These are phyloP conservation scores for Lentinula novae-zelandiae DNA, from an alignment of 1,284 basidiomycete species.

Conservation along the genomic window DNA sequence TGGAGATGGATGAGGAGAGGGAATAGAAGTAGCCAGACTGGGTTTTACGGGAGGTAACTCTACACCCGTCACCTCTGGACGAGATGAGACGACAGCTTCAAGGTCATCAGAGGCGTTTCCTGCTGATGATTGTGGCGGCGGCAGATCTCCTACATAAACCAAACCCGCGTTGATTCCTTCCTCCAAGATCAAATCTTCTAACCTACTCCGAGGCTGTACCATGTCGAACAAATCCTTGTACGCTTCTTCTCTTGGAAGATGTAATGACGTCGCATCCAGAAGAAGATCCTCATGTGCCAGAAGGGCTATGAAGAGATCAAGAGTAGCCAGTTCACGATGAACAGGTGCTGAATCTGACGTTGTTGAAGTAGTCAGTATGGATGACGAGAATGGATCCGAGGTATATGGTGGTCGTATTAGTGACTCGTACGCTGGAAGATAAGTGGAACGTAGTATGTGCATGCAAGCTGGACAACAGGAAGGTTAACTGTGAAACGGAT, in stretches of 20 bases:
- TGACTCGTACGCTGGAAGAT: slow-evolving; percentile 44
- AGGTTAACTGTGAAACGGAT: background rate
- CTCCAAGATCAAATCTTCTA: slow-evolving; percentile 49
- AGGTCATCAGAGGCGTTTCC: slow-evolving; percentile 7
- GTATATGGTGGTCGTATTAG: slow-evolving; percentile 50
- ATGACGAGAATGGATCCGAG: slow-evolving; percentile 52
- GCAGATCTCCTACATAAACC: slow-evolving; percentile 22
- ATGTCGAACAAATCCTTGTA: slow-evolving; percentile 60
- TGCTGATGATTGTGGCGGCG: background rate
- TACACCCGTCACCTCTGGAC: background rate
- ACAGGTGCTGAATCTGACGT: slow-evolving; percentile 18
- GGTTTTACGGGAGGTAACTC: slow-evolving; percentile 4
- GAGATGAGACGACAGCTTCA: background rate
- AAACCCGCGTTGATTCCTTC: slow-evolving; percentile 42
- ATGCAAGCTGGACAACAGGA: slow-evolving; percentile 43
- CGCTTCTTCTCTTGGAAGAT: slow-evolving; percentile 53
- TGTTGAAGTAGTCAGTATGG: slow-evolving; percentile 17
- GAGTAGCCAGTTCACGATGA: slow-evolving; percentile 48
- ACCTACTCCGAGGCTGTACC: slow-evolving; percentile 51
- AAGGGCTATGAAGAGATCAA: slow-evolving; percentile 54
- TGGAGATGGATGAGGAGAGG: slow-evolving; percentile 5
- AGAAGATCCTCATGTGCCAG: slow-evolving; percentile 57
- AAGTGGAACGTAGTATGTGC: slow-evolving; percentile 58
- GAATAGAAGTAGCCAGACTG: background rate
- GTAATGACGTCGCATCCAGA: slow-evolving; percentile 50